Evolutionary conservation across 2,329 filamentous ascomycete species (phyloP).

Genomic region (Aureobasidium mangrovei): DNA sequence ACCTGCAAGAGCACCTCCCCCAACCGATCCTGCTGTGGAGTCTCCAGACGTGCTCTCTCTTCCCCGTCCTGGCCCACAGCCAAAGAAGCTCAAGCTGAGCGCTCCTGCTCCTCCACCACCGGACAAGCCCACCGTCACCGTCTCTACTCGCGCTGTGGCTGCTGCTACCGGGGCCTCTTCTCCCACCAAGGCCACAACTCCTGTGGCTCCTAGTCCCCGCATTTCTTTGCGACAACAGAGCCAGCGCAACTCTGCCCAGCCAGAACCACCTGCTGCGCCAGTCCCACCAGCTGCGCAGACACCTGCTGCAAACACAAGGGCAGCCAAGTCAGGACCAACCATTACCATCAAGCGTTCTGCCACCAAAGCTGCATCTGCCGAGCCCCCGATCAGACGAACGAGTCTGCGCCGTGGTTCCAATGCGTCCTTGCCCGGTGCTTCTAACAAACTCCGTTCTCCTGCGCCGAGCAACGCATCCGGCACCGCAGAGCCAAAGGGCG

Average conservation of each 20-base stretch:
- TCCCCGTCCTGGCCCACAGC: conserved; percentile 20
- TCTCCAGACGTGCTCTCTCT: conserved; percentile 14
- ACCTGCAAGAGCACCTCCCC: conserved; percentile 17
- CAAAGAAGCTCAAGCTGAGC: conserved; percentile 29
- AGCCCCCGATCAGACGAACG: conserved; percentile 35
- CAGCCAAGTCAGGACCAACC: conserved; percentile 16
- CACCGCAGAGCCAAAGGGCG: conserved; percentile 13
- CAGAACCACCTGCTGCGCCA: conserved; percentile 10
- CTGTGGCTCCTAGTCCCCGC: neutral
- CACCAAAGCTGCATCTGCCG: conserved; percentile 40
- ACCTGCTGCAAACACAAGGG: conserved; percentile 6
- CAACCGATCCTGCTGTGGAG: conserved; percentile 1
- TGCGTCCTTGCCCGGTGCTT: conserved; percentile 32
- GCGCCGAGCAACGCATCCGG: conserved; percentile 15
- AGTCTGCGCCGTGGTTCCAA: conserved; percentile 38
- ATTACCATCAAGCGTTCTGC: conserved; percentile 30
- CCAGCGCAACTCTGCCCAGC: conserved; percentile 1
- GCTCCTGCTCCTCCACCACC: conserved; percentile 14
- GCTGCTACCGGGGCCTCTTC: conserved; percentile 16
- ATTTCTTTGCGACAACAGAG: conserved; percentile 7
- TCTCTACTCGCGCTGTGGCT: neutral
- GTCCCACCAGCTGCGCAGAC: conserved; percentile 21
- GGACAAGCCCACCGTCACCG: conserved; percentile 1
- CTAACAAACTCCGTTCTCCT: conserved; percentile 16
- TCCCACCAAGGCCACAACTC: neutral